phyloP scores from a whole-genome alignment of 192 early-diverging fungal genomes.

The Dissophora globulifera region DNA sequence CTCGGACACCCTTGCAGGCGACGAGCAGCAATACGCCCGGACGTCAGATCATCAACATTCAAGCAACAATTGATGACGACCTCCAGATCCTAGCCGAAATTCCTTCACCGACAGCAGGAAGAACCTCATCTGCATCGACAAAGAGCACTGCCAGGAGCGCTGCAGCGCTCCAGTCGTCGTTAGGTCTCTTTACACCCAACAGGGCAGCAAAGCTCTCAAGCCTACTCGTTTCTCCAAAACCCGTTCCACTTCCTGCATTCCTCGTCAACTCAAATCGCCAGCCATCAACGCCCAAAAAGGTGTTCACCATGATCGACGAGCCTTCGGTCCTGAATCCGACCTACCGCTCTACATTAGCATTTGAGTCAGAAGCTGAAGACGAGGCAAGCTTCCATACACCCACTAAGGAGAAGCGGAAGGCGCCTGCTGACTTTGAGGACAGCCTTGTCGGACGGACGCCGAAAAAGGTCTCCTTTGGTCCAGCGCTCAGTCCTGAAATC shows the following conservation, averaged over 20 bases:
- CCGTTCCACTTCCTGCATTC: slow-evolving; percentile 41
- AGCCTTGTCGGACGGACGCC: slow-evolving; percentile 8
- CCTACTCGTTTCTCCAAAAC: slow-evolving; percentile 44
- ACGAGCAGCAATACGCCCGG: slow-evolving; percentile 12
- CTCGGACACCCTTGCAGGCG: slow-evolving; percentile 4
- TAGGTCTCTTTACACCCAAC: slow-evolving; percentile 43
- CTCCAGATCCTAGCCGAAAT: slow-evolving; percentile 12
- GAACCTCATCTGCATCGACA: slow-evolving; percentile 11
- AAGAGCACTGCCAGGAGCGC: slow-evolving; percentile 5
- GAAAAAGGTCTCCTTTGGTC: slow-evolving; percentile 64
- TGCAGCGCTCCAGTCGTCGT: slow-evolving; percentile 28
- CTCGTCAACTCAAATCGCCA: slow-evolving; percentile 13
- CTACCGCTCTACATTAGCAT: not conserved
- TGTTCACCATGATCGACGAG: slow-evolving; percentile 6
- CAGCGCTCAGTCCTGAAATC: slow-evolving; percentile 67
- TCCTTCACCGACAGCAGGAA: slow-evolving; percentile 11
- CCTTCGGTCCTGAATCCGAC: slow-evolving; percentile 20
- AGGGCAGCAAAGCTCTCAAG: slow-evolving; percentile 39
- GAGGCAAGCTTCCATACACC: slow-evolving; percentile 12
- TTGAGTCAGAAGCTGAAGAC: not conserved
- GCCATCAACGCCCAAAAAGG: slow-evolving; percentile 4
- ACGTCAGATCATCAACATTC: slow-evolving; percentile 8
- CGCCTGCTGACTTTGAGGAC: slow-evolving; percentile 6
- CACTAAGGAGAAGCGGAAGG: slow-evolving; percentile 20
- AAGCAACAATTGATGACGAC: slow-evolving; percentile 17